These are phyloP conservation scores for Colletotrichum spinosum DNA, from an alignment of 2,329 filamentous ascomycete genomes.

Conservation along the genomic window DNA sequence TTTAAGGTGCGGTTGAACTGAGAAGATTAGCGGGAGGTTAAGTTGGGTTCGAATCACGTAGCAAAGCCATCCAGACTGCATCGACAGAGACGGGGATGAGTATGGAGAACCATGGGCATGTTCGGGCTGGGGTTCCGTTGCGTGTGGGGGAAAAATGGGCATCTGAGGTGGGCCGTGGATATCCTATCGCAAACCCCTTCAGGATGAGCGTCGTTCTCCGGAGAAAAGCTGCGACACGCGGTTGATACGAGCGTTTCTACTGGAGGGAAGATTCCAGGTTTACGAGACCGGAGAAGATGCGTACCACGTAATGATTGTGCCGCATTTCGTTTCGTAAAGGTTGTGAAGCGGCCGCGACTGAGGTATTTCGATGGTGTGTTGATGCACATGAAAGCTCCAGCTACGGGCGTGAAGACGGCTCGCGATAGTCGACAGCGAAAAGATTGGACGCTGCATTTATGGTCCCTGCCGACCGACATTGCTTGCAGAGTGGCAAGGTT, in stretches of 20 bases:
- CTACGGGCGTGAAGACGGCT: no score
- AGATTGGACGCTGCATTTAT: no score
- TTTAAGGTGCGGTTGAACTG: background rate
- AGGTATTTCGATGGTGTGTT: background rate
- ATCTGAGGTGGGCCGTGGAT: constrained; percentile 4
- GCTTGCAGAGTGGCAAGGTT: no score
- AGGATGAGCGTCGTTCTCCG: background rate
- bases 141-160: background rate
- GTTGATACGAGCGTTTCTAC: constrained; percentile 19
- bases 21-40: background rate
- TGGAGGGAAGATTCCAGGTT: constrained; percentile 27
- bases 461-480: no score
- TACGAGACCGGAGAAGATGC: background rate
- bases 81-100: no score
- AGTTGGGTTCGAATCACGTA: background rate
- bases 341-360: background rate
- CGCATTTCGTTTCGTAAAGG: background rate
- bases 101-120: no score
- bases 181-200: background rate
- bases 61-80: no score
- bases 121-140: no score
- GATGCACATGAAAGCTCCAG: no score
- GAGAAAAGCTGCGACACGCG: constrained; percentile 20
- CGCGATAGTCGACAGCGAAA: no score
- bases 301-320: constrained; percentile 13